Conservation (phyloP, 208 protist species). For the Eutreptiella sp. region DNA sequence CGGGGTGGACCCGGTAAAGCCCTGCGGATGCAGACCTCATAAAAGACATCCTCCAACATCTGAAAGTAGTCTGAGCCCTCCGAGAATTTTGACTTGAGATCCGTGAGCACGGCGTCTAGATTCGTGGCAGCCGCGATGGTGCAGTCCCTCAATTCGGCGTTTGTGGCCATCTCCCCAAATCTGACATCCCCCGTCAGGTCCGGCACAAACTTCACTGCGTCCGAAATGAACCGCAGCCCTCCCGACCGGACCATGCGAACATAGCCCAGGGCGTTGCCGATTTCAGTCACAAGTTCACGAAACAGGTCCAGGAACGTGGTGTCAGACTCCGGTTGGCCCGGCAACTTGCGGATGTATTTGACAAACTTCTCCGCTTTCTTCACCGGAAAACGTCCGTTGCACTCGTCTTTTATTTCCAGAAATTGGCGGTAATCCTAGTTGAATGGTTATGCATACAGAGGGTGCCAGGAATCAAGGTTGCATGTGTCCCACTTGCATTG, state of each 20-base stretch:
- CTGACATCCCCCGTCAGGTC: no score
- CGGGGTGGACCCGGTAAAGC: no score
- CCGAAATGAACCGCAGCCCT: slow-evolving; percentile 69
- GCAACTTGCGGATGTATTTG: slow-evolving; percentile 81
- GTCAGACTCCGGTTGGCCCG: slow-evolving; percentile 62
- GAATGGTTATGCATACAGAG: no score
- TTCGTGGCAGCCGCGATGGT: slow-evolving; percentile 53
- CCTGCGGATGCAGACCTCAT: no score
- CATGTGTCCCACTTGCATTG: no score
- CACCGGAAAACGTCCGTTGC: slow-evolving; percentile 73
- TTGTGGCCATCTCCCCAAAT: slow-evolving; percentile 48
- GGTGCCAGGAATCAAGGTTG: no score
- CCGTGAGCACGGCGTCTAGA: slow-evolving; percentile 61
- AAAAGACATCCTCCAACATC: slow-evolving; percentile 84
- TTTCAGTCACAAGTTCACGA: slow-evolving; percentile 88
- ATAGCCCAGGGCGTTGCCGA: slow-evolving; percentile 96
- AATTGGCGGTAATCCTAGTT: slow-evolving; percentile 65
- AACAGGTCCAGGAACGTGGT: slow-evolving; percentile 84
- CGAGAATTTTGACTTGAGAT: slow-evolving; percentile 75
- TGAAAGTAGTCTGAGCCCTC: slow-evolving; percentile 90
- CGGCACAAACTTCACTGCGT: slow-evolving; percentile 82
- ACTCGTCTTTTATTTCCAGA: slow-evolving; percentile 54
- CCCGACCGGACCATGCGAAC: slow-evolving; percentile 86
- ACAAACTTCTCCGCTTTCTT: slow-evolving; percentile 79
- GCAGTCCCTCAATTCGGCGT: slow-evolving; percentile 48